Evolutionary conservation across 2,329 filamentous ascomycete species (phyloP).

Genomic region (Pseudogymnoascus sp.): DNA sequence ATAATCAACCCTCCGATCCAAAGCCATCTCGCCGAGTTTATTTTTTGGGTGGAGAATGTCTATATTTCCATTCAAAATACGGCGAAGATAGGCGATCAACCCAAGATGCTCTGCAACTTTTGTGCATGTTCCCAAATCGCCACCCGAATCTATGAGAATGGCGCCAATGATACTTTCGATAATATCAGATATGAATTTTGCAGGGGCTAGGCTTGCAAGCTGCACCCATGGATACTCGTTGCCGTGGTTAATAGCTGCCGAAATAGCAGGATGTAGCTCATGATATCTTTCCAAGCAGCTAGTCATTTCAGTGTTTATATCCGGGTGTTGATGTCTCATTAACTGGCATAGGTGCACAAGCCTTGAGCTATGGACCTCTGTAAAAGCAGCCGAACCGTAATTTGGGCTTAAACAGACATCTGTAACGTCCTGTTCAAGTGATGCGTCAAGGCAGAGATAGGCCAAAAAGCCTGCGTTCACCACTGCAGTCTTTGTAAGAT

Average conservation of each 20-base stretch:
- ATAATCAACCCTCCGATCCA: slow-evolving; percentile 48
- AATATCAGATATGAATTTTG: slow-evolving; percentile 78
- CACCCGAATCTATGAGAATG: slow-evolving; percentile 74
- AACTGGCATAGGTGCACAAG: slow-evolving; percentile 57
- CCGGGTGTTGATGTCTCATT: slow-evolving; percentile 51
- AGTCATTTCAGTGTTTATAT: slow-evolving; percentile 31
- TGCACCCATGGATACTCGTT: slow-evolving; percentile 67
- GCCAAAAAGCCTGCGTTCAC: slow-evolving; percentile 77
- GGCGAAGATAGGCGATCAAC: slow-evolving; percentile 54
- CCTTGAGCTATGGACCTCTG: slow-evolving; percentile 13
- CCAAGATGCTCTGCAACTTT: slow-evolving; percentile 56
- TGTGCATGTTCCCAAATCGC: slow-evolving; percentile 52
- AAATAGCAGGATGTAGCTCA: slow-evolving; percentile 12
- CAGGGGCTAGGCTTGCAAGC: slow-evolving; percentile 56
- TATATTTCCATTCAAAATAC: slow-evolving; percentile 53
- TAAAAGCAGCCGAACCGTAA: not conserved
- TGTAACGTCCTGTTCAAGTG: slow-evolving; percentile 27
- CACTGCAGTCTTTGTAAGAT: slow-evolving; percentile 65
- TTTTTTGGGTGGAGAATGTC: slow-evolving; percentile 61
- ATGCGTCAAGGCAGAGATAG: slow-evolving; percentile 61
- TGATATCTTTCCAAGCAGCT: not conserved
- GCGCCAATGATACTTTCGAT: slow-evolving; percentile 76
- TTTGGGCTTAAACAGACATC: slow-evolving; percentile 10
- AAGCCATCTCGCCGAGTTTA: slow-evolving; percentile 54
- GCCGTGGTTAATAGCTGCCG: slow-evolving; percentile 41